Conservation (phyloP, 371 early-diverging fungal species). For the Mucor indicus region DNA sequence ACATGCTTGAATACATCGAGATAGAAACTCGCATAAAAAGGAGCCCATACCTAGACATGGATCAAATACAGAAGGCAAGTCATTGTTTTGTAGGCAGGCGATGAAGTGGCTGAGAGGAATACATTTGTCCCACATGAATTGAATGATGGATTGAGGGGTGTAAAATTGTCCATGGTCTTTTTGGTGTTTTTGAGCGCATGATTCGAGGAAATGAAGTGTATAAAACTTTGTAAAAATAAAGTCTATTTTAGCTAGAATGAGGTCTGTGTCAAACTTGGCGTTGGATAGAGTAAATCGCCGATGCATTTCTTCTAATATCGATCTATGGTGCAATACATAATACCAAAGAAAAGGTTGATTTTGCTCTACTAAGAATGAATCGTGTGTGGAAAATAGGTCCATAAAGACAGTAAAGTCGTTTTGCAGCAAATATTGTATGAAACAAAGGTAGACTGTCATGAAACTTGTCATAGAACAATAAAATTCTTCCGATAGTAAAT, state of each 20-base stretch:
- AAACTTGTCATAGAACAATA: slow-evolving; percentile 40
- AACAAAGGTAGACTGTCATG: slow-evolving; percentile 42
- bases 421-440: slow-evolving; percentile 31
- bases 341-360: slow-evolving; percentile 10
- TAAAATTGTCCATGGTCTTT: slow-evolving; percentile 69
- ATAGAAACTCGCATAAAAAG: slow-evolving; percentile 54
- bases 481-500: slow-evolving; percentile 15
- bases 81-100: background rate
- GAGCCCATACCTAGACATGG: slow-evolving; percentile 65
- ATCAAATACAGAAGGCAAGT: slow-evolving; percentile 43
- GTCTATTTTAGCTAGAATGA: slow-evolving; percentile 20
- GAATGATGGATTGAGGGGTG: slow-evolving; percentile 57
- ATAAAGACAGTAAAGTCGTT: slow-evolving; percentile 30
- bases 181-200: slow-evolving; percentile 55
- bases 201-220: slow-evolving; percentile 48
- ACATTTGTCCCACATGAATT: slow-evolving; percentile 59
- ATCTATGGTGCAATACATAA: slow-evolving; percentile 1
- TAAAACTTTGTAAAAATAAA: slow-evolving; percentile 51
- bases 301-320: slow-evolving; percentile 15
- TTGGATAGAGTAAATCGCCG: too few relatives aligned
- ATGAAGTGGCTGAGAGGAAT: background rate
- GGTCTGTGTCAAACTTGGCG: background rate
- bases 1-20: slow-evolving; percentile 37
- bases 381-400: slow-evolving; percentile 28
- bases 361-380: slow-evolving; percentile 14